Percentiles rank a stretch among this genome's conserved stretches.
phyloP scores from a whole-genome alignment of 2,329 filamentous ascomycete species.

The Venturia pyrina region DNA sequence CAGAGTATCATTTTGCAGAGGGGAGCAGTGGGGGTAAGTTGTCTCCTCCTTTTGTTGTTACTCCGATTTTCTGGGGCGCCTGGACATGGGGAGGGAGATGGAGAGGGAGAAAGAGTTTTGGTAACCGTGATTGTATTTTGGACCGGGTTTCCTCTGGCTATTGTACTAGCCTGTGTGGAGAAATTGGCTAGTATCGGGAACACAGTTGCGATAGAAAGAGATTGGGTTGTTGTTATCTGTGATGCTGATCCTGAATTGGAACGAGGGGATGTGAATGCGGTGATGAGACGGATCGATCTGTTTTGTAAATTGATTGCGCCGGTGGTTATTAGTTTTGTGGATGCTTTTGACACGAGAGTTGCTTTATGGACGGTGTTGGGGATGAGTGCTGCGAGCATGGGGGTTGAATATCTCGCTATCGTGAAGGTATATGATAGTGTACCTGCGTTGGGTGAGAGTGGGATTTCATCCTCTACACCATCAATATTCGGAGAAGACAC shows the following conservation, averaged over 20 bases:
- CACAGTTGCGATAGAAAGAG: slow-evolving; percentile 57
- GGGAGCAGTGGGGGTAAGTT: slow-evolving; percentile 23
- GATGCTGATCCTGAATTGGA: slow-evolving; percentile 17
- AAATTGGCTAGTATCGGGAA: slow-evolving; percentile 58
- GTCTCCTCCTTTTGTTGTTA: slow-evolving; percentile 13
- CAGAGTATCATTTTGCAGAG: slow-evolving; percentile 31
- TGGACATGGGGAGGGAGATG: background rate
- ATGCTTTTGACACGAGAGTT: slow-evolving; percentile 31
- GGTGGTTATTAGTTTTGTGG: slow-evolving; percentile 40
- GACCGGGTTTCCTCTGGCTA: slow-evolving; percentile 25
- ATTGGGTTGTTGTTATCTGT: slow-evolving; percentile 24
- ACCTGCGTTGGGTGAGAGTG: slow-evolving; percentile 17
- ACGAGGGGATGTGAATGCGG: slow-evolving; percentile 40
- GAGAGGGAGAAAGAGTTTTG: background rate
- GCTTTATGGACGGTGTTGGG: slow-evolving; percentile 41
- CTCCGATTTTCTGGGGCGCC: background rate
- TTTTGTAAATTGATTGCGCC: slow-evolving; percentile 48
- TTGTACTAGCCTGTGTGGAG: slow-evolving; percentile 55
- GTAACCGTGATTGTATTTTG: background rate
- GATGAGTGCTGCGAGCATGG: slow-evolving; percentile 40
- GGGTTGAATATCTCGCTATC: slow-evolving; percentile 45
- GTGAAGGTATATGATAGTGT: slow-evolving; percentile 23
- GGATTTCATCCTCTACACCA: background rate
- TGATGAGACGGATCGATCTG: slow-evolving; percentile 51
- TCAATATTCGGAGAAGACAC: background rate